Conservation (phyloP, 2,329 filamentous ascomycete species). For the Lachnellula arida region DNA sequence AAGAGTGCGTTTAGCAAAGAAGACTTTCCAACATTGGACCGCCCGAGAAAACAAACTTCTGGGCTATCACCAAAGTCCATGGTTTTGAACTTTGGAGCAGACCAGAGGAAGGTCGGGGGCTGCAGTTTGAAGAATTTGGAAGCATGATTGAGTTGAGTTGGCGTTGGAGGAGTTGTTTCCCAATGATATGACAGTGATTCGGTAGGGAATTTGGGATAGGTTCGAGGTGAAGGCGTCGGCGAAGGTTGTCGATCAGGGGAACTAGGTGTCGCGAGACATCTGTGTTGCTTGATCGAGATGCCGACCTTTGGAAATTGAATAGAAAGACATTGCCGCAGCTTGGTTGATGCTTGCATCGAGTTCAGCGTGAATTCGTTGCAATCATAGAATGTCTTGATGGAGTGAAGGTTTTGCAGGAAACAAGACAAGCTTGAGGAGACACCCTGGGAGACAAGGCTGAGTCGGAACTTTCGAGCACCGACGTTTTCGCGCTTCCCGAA, state of each 20-base stretch:
- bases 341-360: neutral
- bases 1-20: slow-evolving; percentile 62
- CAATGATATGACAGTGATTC: slow-evolving; percentile 41
- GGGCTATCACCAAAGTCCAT: slow-evolving; percentile 44
- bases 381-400: neutral
- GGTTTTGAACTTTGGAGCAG: slow-evolving; percentile 53
- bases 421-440: neutral
- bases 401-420: neutral
- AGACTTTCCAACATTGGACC: slow-evolving; percentile 68
- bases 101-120: slow-evolving; percentile 53
- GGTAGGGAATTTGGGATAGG: slow-evolving; percentile 1
- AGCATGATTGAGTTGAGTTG: slow-evolving; percentile 40
- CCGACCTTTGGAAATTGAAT: neutral
- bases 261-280: neutral
- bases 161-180: slow-evolving; percentile 43
- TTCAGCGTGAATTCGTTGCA: neutral
- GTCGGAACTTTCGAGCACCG: too few species aligned
- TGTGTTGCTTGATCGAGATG: neutral
- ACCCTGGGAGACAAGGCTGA: neutral
- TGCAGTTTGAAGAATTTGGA: slow-evolving; percentile 42
- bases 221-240: neutral
- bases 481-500: too few species aligned
- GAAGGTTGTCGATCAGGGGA: neutral
- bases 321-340: neutral
- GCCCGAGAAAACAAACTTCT: slow-evolving; percentile 53